Evolutionary conservation across 2,329 filamentous ascomycete species (phyloP), one percentile per base, ranked within the genome.

Genomic region (Penicillium sclerotiorum): DNA sequence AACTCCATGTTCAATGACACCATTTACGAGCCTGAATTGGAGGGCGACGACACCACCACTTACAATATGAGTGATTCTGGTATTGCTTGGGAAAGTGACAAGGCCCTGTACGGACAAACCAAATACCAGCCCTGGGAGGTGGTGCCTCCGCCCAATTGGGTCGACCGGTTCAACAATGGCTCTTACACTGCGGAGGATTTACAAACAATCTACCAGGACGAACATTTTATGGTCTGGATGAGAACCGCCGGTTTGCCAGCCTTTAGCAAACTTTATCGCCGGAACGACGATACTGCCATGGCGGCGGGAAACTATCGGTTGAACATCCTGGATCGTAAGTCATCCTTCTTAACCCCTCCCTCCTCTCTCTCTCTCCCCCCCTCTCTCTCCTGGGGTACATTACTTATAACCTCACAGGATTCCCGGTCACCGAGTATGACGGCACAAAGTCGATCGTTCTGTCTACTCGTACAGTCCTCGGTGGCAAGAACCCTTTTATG

Each of bases 151-250:
- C 91, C 89, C 4, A 95, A 96, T 70, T 99, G 94, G 94, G 68
- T 74, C 15, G 65, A 79, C n/a, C n/a, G n/a, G 11, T 81, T 83
- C 50, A 96, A 87, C 59, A 86, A 86, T 30, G 83, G 81, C 53
- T 96, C 96, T 66, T 86, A 81, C 3, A 69, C 77, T 0, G 85
- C 90, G 18, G 90, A 91, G 0, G 74, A 94, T 61, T 71, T 97
- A 15, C 80, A 86, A n/a, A n/a, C n/a, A n/a, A n/a, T n/a, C n/a
- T n/a, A n/a, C 55, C 74, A 84, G 0, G 86, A 90, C 74, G 88
- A 96, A 70, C 84, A 85, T 36, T 95, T 99, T 71, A 92, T 96
- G 74, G 92, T 97, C 18, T 99, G 94, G 94, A 99, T 99, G 94
- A 86, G 94, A 62, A 95, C 95, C 1, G 94, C 94, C 20, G 94